Evolutionary conservation across 345 rosid genomes (phyloP).

Genomic region (Adansonia digitata): DNA sequence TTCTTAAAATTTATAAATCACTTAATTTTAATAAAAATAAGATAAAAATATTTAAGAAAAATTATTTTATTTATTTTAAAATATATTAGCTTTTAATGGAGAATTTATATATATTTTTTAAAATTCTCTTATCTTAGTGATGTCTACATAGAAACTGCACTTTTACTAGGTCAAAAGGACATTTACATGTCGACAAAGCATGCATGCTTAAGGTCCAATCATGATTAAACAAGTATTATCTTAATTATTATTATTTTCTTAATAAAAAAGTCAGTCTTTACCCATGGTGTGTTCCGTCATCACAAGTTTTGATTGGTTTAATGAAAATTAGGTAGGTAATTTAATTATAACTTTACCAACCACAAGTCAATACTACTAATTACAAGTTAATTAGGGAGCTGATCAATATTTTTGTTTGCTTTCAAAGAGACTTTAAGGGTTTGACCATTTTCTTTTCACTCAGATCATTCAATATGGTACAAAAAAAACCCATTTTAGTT

Average conservation of each 20-base stretch:
- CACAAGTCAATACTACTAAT: background rate
- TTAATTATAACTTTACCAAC: background rate
- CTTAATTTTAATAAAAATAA: no score
- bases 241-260: background rate
- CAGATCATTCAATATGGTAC: background rate
- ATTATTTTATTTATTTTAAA: no score
- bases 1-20: no score
- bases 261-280: background rate
- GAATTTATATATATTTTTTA: no score
- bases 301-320: background rate
- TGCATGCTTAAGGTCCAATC: constrained; percentile 10
- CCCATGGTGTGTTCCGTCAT: background rate
- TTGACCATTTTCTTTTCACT: constrained; percentile 2
- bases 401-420: background rate
- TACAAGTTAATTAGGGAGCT: background rate
- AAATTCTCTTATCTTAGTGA: no score
- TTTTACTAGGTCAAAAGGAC: constrained; percentile 9
- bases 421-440: background rate
- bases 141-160: background rate
- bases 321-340: background rate
- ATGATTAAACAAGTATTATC: background rate
- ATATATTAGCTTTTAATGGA: no score
- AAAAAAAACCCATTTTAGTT: background rate
- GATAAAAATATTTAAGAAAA: no score
- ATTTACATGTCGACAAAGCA: constrained; percentile 12